Evolutionary conservation across 768 basidiomycete species (phyloP), one percentile per base, ranked within the genome.

Genomic region (Termitomyces titanicus): DNA sequence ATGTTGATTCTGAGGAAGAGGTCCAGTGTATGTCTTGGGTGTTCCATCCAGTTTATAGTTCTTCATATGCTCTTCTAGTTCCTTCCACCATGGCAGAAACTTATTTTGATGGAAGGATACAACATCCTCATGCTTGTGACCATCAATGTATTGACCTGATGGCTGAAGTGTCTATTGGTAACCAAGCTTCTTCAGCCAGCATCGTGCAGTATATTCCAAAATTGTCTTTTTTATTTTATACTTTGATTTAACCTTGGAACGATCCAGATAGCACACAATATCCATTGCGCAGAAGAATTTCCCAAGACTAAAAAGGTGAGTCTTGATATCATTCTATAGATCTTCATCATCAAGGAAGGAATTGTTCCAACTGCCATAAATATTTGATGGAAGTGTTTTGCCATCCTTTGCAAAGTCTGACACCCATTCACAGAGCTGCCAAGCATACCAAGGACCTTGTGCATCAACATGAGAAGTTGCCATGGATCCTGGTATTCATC

Each of bases 171-270:
- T 63, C 63, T 66, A 72, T 1, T 61, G 38, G 48, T 69, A 72
- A 1, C 53, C 66, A 47, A 75, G 55, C 5, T 43, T 52, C 2
- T 57, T 59, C 60, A 77, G 63, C 73, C 75, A 75, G 3, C 49
- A 4, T 25, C 54, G 44, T 10, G 72, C 72, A 0, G 69, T 74
- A n/a, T 37, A 25, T 31, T 61, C 47, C 1, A 37, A 48, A 29
- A 62, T 57, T 18, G 56, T 56, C 39, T 59, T 54, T 25, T 59
- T 62, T 53, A 59, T 52, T 11, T 39, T 47, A 18, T 57, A 37
- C 6, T 33, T 15, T 18, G 29, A 10, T 31, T 34, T 48, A 13
- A 17, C 58, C 47, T 63, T 51, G 1, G 45, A 42, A 12, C 27
- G 6, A 18, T 33, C 51, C 56, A 63, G 18, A 37, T 51, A 60